phyloP scores from a whole-genome alignment of 169 alveolate genomes.

The Babesia divergens region DNA sequence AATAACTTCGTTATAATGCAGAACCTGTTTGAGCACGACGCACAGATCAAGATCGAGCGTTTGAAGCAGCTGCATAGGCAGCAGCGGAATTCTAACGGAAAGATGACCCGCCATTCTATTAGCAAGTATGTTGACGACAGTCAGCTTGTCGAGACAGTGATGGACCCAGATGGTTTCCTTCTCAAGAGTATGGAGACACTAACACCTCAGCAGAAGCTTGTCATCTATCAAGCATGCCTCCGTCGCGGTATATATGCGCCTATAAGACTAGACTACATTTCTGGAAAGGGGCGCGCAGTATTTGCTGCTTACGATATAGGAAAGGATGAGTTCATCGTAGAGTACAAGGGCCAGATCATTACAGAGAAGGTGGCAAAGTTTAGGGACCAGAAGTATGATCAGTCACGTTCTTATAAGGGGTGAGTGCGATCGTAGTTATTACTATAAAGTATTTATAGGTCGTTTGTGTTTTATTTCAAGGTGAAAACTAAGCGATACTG shows the following conservation, averaged over 20 bases:
- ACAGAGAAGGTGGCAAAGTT: slow-evolving; percentile 78
- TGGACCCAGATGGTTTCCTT: slow-evolving; percentile 51
- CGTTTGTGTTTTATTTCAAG: slow-evolving; percentile 83
- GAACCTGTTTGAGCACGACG: slow-evolving; percentile 50
- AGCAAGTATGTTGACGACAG: slow-evolving; percentile 47
- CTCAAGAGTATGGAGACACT: slow-evolving; percentile 31
- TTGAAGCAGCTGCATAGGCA: slow-evolving; percentile 12
- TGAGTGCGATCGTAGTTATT: not conserved
- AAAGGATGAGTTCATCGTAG: slow-evolving; percentile 83
- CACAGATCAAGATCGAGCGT: slow-evolving; percentile 41
- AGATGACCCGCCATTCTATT: not conserved
- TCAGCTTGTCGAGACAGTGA: slow-evolving; percentile 23
- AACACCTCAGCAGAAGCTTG: slow-evolving; percentile 31
- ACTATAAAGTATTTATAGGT: slow-evolving; percentile 49
- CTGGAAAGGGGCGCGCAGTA: slow-evolving; percentile 82
- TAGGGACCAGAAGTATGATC: slow-evolving; percentile 70
- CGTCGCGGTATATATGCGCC: slow-evolving; percentile 49
- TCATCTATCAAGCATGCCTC: slow-evolving; percentile 38
- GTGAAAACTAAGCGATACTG: slow-evolving; percentile 73
- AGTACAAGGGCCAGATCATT: slow-evolving; percentile 82
- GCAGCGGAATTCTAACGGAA: slow-evolving; percentile 14
- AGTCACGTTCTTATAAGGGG: slow-evolving; percentile 39
- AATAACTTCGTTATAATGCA: slow-evolving; percentile 61
- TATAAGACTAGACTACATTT: slow-evolving; percentile 24
- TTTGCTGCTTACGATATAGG: slow-evolving; percentile 79